Evolutionary conservation across 1,284 basidiomycete species (phyloP).

Genomic region (Mycena sp.): DNA sequence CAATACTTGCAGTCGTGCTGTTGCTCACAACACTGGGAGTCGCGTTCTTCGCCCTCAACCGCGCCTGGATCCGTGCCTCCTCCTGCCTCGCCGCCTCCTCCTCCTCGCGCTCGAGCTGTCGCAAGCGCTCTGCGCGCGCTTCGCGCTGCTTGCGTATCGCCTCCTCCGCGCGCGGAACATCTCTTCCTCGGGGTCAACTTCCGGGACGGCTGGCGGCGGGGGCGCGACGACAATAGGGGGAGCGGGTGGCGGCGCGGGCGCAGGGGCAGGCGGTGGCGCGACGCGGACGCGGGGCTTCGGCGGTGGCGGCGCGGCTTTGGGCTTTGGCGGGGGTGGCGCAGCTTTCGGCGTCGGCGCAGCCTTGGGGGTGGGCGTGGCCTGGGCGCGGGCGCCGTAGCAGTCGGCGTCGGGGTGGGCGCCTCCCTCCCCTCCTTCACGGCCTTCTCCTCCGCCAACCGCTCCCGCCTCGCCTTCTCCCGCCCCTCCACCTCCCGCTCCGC

Average conservation of each 20-base stretch:
- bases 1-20: constrained; percentile 13
- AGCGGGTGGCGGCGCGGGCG: too few species aligned
- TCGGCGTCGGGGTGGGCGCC: constrained; percentile 36
- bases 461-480: constrained; percentile 73
- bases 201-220: constrained; percentile 46
- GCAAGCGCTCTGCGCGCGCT: constrained; percentile 69
- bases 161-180: constrained; percentile 70
- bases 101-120: constrained; percentile 78
- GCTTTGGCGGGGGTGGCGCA: constrained; percentile 46
- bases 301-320: constrained; percentile 53
- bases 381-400: constrained; percentile 32
- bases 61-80: constrained; percentile 67
- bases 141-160: constrained; percentile 73
- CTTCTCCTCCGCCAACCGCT: constrained; percentile 76
- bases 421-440: constrained; percentile 59
- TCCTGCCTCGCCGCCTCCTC: constrained; percentile 67
- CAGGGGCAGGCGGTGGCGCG: constrained; percentile 45
- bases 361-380: constrained; percentile 45
- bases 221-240: constrained; percentile 45
- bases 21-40: constrained; percentile 24
- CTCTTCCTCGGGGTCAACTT: constrained; percentile 73
- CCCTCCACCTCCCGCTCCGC: constrained; percentile 72
- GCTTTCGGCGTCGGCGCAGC: constrained; percentile 32
- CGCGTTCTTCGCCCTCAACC: constrained; percentile 47
- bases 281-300: constrained; percentile 51